Percentiles rank a stretch among this genome's conserved stretches.
phyloP scores from a whole-genome alignment of 192 early-diverging fungal species.

The Funneliformis geosporum region DNA sequence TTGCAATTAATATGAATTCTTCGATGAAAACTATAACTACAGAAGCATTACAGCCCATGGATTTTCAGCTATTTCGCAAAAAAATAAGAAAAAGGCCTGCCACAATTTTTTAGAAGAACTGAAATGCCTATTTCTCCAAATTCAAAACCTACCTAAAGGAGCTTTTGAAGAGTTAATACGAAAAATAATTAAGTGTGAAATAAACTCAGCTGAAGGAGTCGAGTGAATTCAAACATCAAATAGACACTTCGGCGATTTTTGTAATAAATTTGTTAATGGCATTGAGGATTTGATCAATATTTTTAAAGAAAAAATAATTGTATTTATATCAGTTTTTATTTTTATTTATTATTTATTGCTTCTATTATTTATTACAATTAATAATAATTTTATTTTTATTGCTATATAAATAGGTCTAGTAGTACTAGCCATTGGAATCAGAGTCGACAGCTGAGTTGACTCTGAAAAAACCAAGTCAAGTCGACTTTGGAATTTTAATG shows the following conservation, averaged over 20 bases:
- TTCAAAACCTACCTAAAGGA: neutral
- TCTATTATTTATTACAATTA: neutral
- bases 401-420: neutral
- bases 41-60: too few relatives aligned
- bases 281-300: neutral
- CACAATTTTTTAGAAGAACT: neutral
- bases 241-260: neutral
- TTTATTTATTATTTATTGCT: neutral
- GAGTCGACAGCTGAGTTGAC: too few relatives aligned
- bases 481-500: too few relatives aligned
- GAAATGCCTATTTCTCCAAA: neutral
- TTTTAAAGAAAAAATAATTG: neutral
- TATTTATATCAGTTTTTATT: neutral
- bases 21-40: neutral
- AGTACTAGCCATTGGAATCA: too few relatives aligned
- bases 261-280: neutral
- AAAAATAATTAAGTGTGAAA: neutral
- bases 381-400: neutral
- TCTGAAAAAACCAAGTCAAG: too few relatives aligned
- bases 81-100: neutral
- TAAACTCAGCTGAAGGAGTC: neutral
- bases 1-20: neutral
- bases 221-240: neutral
- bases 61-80: too few relatives aligned
- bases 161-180: neutral